phyloP scores from a whole-genome alignment of 169 alveolate species.

The Miamiensis avidus region DNA sequence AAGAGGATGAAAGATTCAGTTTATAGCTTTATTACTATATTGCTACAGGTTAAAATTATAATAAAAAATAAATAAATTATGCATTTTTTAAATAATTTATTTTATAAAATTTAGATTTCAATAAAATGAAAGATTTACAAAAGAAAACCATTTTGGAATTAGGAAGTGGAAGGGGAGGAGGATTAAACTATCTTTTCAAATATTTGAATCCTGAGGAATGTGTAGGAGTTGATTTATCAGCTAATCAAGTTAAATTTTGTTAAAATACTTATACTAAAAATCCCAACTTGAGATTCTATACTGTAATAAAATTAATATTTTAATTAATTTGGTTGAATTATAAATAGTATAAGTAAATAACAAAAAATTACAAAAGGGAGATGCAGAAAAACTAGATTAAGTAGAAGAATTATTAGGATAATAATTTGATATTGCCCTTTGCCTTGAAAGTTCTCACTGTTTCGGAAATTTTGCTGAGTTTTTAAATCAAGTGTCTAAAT shows the following conservation, averaged over 20 bases:
- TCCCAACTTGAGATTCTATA: conserved; percentile 25
- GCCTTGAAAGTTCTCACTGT: conserved; percentile 76
- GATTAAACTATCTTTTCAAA: conserved; percentile 54
- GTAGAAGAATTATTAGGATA: conserved; percentile 12
- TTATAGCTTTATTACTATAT: conserved; percentile 67
- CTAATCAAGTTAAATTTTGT: conserved; percentile 56
- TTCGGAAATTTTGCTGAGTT: conserved; percentile 55
- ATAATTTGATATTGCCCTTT: conserved; percentile 49
- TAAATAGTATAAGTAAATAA: not conserved
- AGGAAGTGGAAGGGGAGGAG: conserved; percentile 86
- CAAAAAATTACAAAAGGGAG: conserved; percentile 33
- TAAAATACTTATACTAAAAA: conserved; percentile 31
- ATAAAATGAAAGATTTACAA: conserved; percentile 36
- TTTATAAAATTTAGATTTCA: conserved; percentile 14
- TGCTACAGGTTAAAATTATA: conserved; percentile 29
- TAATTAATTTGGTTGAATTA: not conserved
- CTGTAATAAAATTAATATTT: conserved; percentile 16
- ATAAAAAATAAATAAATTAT: not conserved
- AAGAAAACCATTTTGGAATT: conserved; percentile 61
- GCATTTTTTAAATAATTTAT: not conserved
- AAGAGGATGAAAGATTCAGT: conserved; percentile 55
- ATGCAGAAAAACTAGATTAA: conserved; percentile 60
- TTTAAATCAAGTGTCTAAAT: conserved; percentile 43
- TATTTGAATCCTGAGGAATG: conserved; percentile 49
- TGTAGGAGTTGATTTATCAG: conserved; percentile 67